phyloP scores from a whole-genome alignment of 1,139 yeast species.

The Yamadazyma membranifaciens region DNA sequence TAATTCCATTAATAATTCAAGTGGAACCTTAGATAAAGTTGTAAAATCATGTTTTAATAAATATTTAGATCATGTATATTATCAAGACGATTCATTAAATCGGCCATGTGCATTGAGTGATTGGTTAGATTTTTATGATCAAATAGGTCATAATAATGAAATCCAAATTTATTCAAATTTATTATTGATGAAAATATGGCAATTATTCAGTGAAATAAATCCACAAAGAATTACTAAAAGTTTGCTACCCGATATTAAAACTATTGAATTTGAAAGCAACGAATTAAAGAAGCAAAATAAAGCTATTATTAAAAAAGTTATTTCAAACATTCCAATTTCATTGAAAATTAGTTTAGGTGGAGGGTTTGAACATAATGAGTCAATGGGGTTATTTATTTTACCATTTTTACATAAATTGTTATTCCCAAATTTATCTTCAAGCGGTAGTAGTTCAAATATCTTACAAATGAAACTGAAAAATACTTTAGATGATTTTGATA shows the following conservation, averaged over 20 bases:
- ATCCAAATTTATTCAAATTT: conserved; percentile 54
- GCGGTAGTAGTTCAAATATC: conserved; percentile 13
- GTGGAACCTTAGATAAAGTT: conserved; percentile 58
- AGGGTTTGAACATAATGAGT: conserved; percentile 25
- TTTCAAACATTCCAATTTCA: conserved; percentile 28
- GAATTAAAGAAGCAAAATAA: conserved; percentile 33
- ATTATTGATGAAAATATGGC: conserved; percentile 63
- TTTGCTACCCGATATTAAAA: conserved; percentile 37
- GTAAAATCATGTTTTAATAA: conserved; percentile 70
- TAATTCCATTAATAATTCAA: conserved; percentile 43
- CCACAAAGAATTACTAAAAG: conserved; percentile 24
- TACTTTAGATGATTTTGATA: conserved; percentile 24
- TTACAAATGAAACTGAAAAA: conserved; percentile 22
- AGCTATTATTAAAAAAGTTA: conserved; percentile 23
- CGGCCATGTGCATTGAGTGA: conserved; percentile 70
- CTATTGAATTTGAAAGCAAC: conserved; percentile 42
- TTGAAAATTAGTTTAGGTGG: conserved; percentile 30
- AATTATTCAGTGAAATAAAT: conserved; percentile 62
- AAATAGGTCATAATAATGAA: conserved; percentile 39
- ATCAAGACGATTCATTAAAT: conserved; percentile 61
- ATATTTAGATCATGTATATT: conserved; percentile 50
- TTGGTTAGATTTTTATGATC: conserved; percentile 75
- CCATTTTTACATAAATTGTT: conserved; percentile 50
- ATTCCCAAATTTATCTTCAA: conserved; percentile 37
- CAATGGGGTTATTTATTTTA: conserved; percentile 30